Conservation (phyloP, 768 basidiomycete species). For the Trametes villosa region DNA sequence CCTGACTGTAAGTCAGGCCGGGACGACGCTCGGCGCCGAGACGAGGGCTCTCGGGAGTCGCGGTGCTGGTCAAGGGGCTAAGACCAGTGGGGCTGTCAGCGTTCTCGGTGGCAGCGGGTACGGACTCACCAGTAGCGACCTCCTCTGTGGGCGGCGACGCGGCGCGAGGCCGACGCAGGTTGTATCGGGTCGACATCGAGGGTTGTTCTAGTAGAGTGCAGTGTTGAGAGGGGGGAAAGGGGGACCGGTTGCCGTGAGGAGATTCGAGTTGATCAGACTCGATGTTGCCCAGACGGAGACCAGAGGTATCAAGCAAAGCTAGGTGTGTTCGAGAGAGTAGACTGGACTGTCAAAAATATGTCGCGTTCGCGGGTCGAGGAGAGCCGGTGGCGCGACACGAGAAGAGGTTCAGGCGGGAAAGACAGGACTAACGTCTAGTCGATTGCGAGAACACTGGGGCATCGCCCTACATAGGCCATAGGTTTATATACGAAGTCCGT, state of each 20-base stretch:
- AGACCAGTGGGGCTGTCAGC: not conserved
- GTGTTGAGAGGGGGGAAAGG: not conserved
- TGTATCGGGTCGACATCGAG: not conserved
- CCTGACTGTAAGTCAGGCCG: slow-evolving; percentile 8
- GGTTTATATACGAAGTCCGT: not conserved
- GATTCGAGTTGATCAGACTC: not conserved
- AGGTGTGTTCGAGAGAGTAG: slow-evolving; percentile 1
- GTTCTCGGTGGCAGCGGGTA: not conserved
- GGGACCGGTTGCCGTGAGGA: not conserved
- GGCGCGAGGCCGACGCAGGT: not conserved
- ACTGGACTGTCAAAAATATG: slow-evolving; percentile 1
- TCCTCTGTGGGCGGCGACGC: not conserved
- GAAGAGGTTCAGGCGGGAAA: not conserved
- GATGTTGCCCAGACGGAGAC: not conserved
- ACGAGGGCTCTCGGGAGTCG: not conserved
- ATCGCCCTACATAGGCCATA: not conserved
- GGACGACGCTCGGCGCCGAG: not conserved
- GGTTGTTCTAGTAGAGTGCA: not conserved
- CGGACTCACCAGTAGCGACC: not conserved
- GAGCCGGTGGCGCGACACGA: not conserved
- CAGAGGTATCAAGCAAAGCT: not conserved
- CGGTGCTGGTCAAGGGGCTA: not conserved
- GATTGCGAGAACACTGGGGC: too few species aligned
- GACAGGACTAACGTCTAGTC: not conserved
- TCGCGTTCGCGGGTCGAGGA: not conserved